A percentile compares a stretch with the other conserved stretches of the same genome.
Evolutionary conservation across 371 early-diverging fungal species (phyloP).

Genomic region (Apophysomyces ossiformis): DNA sequence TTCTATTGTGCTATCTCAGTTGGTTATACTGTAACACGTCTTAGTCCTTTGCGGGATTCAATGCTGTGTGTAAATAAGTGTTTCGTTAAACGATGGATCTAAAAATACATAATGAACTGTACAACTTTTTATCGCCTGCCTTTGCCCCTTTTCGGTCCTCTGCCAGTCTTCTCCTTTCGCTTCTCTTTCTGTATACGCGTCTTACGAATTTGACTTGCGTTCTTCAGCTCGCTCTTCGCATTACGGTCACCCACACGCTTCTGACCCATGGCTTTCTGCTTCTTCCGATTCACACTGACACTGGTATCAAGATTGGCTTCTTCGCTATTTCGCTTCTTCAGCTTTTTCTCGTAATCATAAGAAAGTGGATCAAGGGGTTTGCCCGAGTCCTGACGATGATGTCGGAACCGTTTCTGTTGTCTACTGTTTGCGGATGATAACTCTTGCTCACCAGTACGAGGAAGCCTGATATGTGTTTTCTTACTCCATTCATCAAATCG

Average conservation of each 20-base stretch:
- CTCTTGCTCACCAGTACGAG: constrained; percentile 89
- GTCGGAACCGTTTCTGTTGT: constrained; percentile 59
- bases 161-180: constrained; percentile 72
- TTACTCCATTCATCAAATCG: constrained; percentile 90
- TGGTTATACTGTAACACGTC: too few relatives aligned
- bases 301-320: constrained; percentile 24
- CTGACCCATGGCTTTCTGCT: constrained; percentile 52
- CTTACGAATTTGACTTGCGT: constrained; percentile 84
- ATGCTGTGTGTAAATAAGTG: background rate
- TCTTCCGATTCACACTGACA: constrained; percentile 19
- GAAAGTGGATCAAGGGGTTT: constrained; percentile 69
- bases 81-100: background rate
- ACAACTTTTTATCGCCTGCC: constrained; percentile 19
- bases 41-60: background rate
- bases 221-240: constrained; percentile 82
- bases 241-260: constrained; percentile 52
- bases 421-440: constrained; percentile 49
- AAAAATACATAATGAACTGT: background rate
- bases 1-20: too few relatives aligned
- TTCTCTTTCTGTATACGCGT: constrained; percentile 79
- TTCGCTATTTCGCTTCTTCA: constrained; percentile 61
- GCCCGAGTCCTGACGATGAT: constrained; percentile 62
- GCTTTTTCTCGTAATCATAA: constrained; percentile 68
- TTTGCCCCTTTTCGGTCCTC: constrained; percentile 43
- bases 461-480: constrained; percentile 78